These are phyloP conservation scores for Cryptococcus neoformans DNA, from an alignment of 1,284 basidiomycete species.

Conservation along the genomic window DNA sequence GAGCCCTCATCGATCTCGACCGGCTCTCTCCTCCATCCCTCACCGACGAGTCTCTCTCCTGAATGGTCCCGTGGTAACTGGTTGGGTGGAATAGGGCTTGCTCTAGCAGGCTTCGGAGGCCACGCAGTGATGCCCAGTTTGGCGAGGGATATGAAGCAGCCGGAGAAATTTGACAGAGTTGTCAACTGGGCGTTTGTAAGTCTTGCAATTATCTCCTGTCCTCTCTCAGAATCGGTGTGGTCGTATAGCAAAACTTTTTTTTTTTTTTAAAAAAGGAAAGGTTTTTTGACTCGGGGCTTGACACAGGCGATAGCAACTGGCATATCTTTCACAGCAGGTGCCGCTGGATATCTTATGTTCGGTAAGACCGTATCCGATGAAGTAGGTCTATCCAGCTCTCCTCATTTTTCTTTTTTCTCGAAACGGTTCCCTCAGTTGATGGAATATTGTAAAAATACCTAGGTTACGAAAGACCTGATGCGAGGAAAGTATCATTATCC, in stretches of 20 bases:
- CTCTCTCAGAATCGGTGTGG: neutral
- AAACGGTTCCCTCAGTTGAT: neutral
- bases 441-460: neutral
- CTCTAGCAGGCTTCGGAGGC: slow-evolving; percentile 96
- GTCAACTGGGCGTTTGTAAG: slow-evolving; percentile 44
- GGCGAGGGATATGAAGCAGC: slow-evolving; percentile 85
- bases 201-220: neutral
- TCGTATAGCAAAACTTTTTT: neutral
- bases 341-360: slow-evolving; percentile 89
- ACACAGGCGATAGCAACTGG: slow-evolving; percentile 68
- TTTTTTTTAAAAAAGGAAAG: no score
- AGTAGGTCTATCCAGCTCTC: slow-evolving; percentile 51
- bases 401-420: neutral
- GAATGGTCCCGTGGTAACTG: slow-evolving; percentile 55
- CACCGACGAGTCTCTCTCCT: slow-evolving; percentile 64
- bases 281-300: no score
- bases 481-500: slow-evolving; percentile 70
- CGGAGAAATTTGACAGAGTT: slow-evolving; percentile 64
- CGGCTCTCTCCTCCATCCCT: slow-evolving; percentile 76
- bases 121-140: slow-evolving; percentile 91
- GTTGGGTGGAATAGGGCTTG: slow-evolving; percentile 65
- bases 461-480: slow-evolving; percentile 85
- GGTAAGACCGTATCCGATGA: slow-evolving; percentile 78
- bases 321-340: slow-evolving; percentile 76
- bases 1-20: slow-evolving; percentile 58